Evolutionary conservation across 495 filamentous ascomycete species (phyloP).

Genomic region (Neurospora tetrasperma): DNA sequence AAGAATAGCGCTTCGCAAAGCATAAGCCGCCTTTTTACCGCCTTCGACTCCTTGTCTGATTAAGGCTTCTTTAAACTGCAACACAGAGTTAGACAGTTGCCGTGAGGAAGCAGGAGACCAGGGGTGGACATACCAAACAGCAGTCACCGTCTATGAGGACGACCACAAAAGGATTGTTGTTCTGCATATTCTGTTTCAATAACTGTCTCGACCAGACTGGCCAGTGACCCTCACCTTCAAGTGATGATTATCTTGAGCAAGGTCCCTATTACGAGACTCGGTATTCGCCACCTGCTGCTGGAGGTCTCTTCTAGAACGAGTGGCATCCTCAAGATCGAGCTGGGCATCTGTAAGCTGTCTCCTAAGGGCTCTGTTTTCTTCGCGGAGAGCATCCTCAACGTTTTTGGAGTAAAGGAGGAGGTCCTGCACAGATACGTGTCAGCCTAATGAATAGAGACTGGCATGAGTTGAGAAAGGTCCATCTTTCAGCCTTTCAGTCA

Average conservation of each 20-base stretch:
- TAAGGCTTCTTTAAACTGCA: constrained; percentile 55
- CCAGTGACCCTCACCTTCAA: constrained; percentile 26
- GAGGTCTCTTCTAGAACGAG: constrained; percentile 30
- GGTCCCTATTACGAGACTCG: neutral
- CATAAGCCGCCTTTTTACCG: constrained; percentile 58
- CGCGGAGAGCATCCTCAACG: constrained; percentile 23
- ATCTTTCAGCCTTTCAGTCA: neutral
- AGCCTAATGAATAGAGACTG: neutral
- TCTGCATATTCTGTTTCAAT: constrained; percentile 37
- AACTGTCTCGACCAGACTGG: constrained; percentile 1
- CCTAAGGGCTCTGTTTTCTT: constrained; percentile 27
- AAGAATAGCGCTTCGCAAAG: constrained; percentile 48
- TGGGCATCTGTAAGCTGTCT: constrained; percentile 26
- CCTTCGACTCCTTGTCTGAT: constrained; percentile 56
- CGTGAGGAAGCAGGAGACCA: neutral
- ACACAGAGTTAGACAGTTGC: neutral
- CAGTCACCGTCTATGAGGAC: constrained; percentile 72
- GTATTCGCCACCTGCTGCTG: constrained; percentile 26
- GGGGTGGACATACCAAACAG: constrained; percentile 45
- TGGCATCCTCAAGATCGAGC: constrained; percentile 35
- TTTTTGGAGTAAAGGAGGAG: constrained; percentile 29
- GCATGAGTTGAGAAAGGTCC: constrained; percentile 3
- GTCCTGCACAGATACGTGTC: constrained; percentile 24
- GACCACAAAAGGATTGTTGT: constrained; percentile 63
- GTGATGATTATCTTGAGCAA: constrained; percentile 20